Evolutionary conservation across 1,284 basidiomycete genomes (phyloP).

Genomic region (Uromyces viciae-fabae): DNA sequence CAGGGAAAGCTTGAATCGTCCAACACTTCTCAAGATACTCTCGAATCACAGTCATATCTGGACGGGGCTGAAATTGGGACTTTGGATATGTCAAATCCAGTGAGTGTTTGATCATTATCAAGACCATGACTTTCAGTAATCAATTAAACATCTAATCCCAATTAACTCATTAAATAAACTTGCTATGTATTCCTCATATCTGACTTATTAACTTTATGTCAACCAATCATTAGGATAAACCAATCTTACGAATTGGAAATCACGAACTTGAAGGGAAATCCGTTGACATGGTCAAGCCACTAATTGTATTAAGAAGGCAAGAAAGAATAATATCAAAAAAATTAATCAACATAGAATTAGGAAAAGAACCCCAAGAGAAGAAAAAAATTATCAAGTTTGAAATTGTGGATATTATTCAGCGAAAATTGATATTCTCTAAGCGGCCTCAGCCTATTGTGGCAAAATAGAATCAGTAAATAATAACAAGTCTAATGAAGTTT

Average conservation of each 20-base stretch:
- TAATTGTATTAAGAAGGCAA: conserved; percentile 18
- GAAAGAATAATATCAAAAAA: conserved; percentile 1
- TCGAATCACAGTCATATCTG: not conserved
- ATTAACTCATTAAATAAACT: not conserved
- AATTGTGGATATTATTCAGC: conserved; percentile 33
- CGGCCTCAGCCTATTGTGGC: conserved; percentile 37
- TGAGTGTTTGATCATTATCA: not conserved
- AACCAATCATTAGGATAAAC: conserved; percentile 19
- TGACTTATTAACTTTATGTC: not conserved
- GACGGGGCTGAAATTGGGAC: conserved; percentile 27
- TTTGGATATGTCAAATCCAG: conserved; percentile 23
- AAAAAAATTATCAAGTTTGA: conserved; percentile 16
- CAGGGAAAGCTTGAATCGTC: conserved; percentile 43
- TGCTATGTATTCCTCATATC: not conserved
- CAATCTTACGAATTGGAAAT: conserved; percentile 38
- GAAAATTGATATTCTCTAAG: conserved; percentile 37
- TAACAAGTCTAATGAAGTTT: too few species aligned
- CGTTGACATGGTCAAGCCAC: conserved; percentile 18
- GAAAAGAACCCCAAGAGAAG: not conserved
- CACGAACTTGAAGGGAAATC: conserved; percentile 42
- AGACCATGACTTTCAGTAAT: too few species aligned
- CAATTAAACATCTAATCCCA: not conserved
- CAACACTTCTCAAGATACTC: not conserved
- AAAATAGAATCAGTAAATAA: not conserved
- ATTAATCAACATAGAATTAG: not conserved